Conservation (phyloP, 2,329 filamentous ascomycete species). For the Monosporascus sp. region DNA sequence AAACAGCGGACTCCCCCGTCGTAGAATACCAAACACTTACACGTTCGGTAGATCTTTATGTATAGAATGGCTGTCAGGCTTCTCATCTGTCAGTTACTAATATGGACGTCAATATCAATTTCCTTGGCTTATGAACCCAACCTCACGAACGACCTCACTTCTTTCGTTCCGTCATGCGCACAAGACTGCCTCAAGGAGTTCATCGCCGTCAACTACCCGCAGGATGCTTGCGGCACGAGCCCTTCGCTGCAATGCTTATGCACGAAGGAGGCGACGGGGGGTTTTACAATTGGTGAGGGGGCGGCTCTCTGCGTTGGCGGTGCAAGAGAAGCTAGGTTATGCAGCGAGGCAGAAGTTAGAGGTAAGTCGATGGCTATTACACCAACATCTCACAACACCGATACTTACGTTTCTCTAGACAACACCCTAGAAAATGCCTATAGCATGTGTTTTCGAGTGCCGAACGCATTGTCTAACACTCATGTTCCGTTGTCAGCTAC, state of each 20-base stretch:
- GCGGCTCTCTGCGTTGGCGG: constrained; percentile 62
- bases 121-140: constrained; percentile 12
- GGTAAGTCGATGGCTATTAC: constrained; percentile 24
- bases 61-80: constrained; percentile 28
- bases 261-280: constrained; percentile 49
- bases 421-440: constrained; percentile 35
- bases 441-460: constrained; percentile 50
- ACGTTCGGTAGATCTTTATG: constrained; percentile 17
- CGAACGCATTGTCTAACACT: constrained; percentile 49
- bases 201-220: constrained; percentile 53
- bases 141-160: constrained; percentile 20
- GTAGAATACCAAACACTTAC: constrained; percentile 19
- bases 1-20: constrained; percentile 10
- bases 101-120: constrained; percentile 23
- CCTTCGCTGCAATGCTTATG: constrained; percentile 61
- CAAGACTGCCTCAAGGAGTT: constrained; percentile 56
- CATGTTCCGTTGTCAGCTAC: constrained; percentile 55
- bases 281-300: constrained; percentile 67
- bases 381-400: constrained; percentile 8
- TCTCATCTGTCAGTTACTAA: constrained; percentile 18
- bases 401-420: constrained; percentile 14
- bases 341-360: constrained; percentile 39
- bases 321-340: constrained; percentile 44
- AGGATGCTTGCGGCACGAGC: constrained; percentile 40
- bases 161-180: constrained; percentile 23